Percentiles rank a stretch among this genome's conserved stretches.
These are phyloP conservation scores for Gossypium rotundifolium DNA, from an alignment of 345 rosid genomes.

Conservation along the genomic window DNA sequence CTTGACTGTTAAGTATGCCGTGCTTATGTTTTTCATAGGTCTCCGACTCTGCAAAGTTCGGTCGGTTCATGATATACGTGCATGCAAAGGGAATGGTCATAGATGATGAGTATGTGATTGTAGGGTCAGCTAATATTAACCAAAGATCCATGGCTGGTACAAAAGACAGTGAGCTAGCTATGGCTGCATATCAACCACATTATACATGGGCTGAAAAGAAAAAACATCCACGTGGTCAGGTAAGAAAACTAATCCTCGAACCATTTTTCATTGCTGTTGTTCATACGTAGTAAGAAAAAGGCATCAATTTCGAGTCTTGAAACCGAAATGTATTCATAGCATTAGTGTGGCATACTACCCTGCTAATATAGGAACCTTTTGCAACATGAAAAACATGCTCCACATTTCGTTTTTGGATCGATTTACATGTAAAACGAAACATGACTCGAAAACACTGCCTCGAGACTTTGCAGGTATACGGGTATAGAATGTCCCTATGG, in stretches of 20 bases:
- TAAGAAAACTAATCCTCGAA: conserved; percentile 13
- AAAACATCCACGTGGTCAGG: conserved; percentile 79
- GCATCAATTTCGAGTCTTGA: background rate
- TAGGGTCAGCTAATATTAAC: conserved; percentile 71
- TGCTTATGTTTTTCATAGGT: conserved; percentile 16
- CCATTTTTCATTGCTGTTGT: background rate
- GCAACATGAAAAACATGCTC: background rate
- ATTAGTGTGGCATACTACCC: too few species aligned
- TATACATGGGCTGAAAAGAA: conserved; percentile 53
- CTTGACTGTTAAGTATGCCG: background rate
- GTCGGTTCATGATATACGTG: conserved; percentile 64
- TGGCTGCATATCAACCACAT: conserved; percentile 97
- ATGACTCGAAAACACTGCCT: background rate
- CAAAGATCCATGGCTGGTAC: conserved; percentile 76
- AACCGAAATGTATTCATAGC: too few species aligned
- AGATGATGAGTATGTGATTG: conserved; percentile 59
- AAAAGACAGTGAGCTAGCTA: conserved; percentile 67
- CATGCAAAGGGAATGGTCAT: conserved; percentile 70
- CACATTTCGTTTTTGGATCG: background rate
- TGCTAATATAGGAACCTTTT: background rate
- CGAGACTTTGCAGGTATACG: conserved; percentile 49
- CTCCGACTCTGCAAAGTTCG: conserved; percentile 21
- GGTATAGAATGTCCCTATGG: conserved; percentile 94
- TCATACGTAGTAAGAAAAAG: background rate
- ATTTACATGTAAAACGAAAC: background rate